Evolutionary conservation across 1,284 basidiomycete genomes (phyloP), one percentile per base, ranked within the genome.

Genomic region (Cystobasidium sp.): DNA sequence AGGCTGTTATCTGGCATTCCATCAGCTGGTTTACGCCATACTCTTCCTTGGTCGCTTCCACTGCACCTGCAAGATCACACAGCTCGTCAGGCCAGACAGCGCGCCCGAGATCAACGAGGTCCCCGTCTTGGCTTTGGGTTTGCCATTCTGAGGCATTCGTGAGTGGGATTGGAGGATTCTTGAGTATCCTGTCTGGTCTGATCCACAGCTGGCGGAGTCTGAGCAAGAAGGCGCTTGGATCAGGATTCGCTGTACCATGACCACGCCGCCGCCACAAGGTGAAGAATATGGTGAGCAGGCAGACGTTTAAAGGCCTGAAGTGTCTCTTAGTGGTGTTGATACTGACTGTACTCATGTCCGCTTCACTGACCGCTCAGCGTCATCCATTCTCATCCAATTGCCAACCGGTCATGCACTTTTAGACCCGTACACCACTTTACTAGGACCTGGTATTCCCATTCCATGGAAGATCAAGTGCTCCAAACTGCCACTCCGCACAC

Each of bases 1-100:
- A 69, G 91, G 91, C 79, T 93, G 91, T n/a, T 93, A 18, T 22
- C 12, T 5, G 52, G 37, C 9, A 31, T 49, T 53, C 10, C 52
- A 31, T 46, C 49, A 43, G 43, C 39, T 51, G 61, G 56, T 47
- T 24, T n/a, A 58, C 18, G 24, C 44, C 37, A 31, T 41, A 31
- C 37, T 4, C 59, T 3, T 12, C 16, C 39, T 20, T 51, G 31
- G 43, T 31, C 20, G 14, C 39, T 6, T 39, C 4, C 16, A 41
- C 6, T 56, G 47, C 43, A 65, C 64, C 65, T 74, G 72, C 44
- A 74, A 41, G 46, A 74, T 59, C 62, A 74, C 55, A 63, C 72
- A 74, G 65, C 64, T 68, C 37, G 72, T 46, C 24, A 74, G 49
- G 56, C 72, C 72, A 62, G 64, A 68, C 18, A 74, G 61, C 10